Percentiles rank a stretch among this genome's conserved stretches.
Conservation (phyloP, 257 asterid species). For the Nemophila menziesii region DNA sequence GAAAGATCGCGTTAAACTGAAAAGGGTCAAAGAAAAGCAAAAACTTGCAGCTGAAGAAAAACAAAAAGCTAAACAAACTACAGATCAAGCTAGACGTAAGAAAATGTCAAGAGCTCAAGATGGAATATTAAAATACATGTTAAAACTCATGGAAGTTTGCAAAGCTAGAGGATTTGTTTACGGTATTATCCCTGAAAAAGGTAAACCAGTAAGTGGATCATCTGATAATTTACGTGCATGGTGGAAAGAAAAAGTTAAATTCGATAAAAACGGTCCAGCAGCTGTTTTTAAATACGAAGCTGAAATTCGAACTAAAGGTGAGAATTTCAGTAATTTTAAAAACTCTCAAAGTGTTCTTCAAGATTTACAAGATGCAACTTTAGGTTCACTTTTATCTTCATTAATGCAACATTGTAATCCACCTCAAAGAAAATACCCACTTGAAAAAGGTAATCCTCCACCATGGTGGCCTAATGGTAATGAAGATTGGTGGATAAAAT, state of each 20-base stretch:
- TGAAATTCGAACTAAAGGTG: slow-evolving; percentile 28
- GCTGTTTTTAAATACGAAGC: slow-evolving; percentile 55
- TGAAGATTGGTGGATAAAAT: slow-evolving; percentile 56
- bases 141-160: slow-evolving; percentile 75
- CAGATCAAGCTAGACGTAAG: slow-evolving; percentile 57
- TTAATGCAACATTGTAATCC: slow-evolving; percentile 66
- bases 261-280: slow-evolving; percentile 58
- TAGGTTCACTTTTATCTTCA: slow-evolving; percentile 57
- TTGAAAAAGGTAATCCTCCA: slow-evolving; percentile 47
- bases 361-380: slow-evolving; percentile 55
- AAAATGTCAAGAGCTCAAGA: slow-evolving; percentile 71
- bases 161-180: slow-evolving; percentile 64
- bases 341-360: slow-evolving; percentile 27
- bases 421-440: slow-evolving; percentile 50
- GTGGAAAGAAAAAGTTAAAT: slow-evolving; percentile 75
- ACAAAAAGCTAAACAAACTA: slow-evolving; percentile 34
- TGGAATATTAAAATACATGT: slow-evolving; percentile 64
- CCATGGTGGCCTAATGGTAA: slow-evolving; percentile 76
- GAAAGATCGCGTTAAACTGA: slow-evolving; percentile 57
- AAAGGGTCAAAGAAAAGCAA: slow-evolving; percentile 51
- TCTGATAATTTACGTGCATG: slow-evolving; percentile 63
- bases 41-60: slow-evolving; percentile 53
- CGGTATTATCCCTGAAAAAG: slow-evolving; percentile 67
- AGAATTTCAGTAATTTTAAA: slow-evolving; percentile 23
- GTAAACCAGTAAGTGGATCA: slow-evolving; percentile 61